A percentile compares a stretch with the other conserved stretches of the same genome.
Conservation (phyloP, 306 rosid species). For the Lotus japonicus region DNA sequence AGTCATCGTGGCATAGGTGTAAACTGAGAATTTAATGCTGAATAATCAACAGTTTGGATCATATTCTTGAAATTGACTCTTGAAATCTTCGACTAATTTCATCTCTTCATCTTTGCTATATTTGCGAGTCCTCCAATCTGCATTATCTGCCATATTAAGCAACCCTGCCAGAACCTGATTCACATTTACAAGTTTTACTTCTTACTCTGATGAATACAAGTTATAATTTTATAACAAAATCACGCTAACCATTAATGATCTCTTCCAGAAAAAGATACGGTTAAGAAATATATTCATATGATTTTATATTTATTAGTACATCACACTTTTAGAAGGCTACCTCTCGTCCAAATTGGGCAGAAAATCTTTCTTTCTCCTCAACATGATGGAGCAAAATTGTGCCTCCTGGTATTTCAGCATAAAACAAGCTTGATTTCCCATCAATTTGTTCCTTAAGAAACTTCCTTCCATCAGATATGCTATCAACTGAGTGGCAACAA, state of each 20-base stretch:
- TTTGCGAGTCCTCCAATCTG: slow-evolving; percentile 81
- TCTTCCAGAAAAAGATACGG: neutral
- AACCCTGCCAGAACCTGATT: slow-evolving; percentile 87
- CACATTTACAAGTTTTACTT: slow-evolving; percentile 15
- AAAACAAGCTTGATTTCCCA: slow-evolving; percentile 67
- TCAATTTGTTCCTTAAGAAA: slow-evolving; percentile 59
- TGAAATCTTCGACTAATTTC: slow-evolving; percentile 60
- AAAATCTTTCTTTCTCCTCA: slow-evolving; percentile 69
- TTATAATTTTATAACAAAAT: neutral
- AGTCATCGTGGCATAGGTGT: neutral
- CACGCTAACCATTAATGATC: neutral
- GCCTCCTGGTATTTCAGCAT: slow-evolving; percentile 76
- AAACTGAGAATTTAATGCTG: neutral
- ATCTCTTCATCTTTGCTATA: slow-evolving; percentile 75
- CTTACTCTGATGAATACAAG: neutral
- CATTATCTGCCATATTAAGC: slow-evolving; percentile 82
- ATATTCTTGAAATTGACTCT: slow-evolving; percentile 62
- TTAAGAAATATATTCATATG: neutral
- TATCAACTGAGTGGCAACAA: slow-evolving; percentile 45
- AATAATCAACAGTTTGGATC: slow-evolving; percentile 63
- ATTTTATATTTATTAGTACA: neutral
- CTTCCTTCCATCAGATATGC: slow-evolving; percentile 63
- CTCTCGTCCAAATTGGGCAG: slow-evolving; percentile 97
- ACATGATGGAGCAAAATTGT: slow-evolving; percentile 53
- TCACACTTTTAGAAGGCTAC: slow-evolving; percentile 35